A percentile compares a stretch with the other conserved stretches of the same genome.
Evolutionary conservation across 805 yeast genomes (phyloP).

Genomic region (Kregervanrija delftensis): DNA sequence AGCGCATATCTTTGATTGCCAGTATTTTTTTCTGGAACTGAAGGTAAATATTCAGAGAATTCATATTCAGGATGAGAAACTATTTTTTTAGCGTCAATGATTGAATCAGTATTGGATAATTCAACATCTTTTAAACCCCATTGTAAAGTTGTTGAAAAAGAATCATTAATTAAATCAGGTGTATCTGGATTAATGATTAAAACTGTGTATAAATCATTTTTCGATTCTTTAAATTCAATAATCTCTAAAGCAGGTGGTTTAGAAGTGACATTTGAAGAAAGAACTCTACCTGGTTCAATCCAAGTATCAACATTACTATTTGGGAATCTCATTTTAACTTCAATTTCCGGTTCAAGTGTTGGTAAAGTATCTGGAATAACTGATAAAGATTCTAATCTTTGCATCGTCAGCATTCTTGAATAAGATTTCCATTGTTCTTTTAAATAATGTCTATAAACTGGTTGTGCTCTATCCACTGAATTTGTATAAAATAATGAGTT

Average conservation of each 20-base stretch:
- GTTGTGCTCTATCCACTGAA: conserved; percentile 57
- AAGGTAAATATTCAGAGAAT: conserved; percentile 63
- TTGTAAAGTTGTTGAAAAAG: conserved; percentile 63
- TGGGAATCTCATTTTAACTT: conserved; percentile 69
- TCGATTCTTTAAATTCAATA: conserved; percentile 56
- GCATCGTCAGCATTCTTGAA: conserved; percentile 77
- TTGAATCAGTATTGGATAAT: conserved; percentile 49
- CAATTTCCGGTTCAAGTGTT: conserved; percentile 74
- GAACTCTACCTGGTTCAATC: conserved; percentile 71
- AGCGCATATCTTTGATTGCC: conserved; percentile 76
- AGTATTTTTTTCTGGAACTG: conserved; percentile 83
- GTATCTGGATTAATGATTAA: conserved; percentile 86
- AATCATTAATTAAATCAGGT: conserved; percentile 66
- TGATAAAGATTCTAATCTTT: conserved; percentile 76
- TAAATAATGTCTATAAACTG: conserved; percentile 71
- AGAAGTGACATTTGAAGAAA: conserved; percentile 68
- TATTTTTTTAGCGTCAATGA: conserved; percentile 40
- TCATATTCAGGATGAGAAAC: conserved; percentile 32
- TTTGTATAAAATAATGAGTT: conserved; percentile 46
- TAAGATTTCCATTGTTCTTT: conserved; percentile 65
- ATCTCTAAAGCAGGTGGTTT: conserved; percentile 74
- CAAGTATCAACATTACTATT: conserved; percentile 51
- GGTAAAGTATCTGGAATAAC: conserved; percentile 94
- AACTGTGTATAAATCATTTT: conserved; percentile 61
- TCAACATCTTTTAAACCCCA: conserved; percentile 72